phyloP scores from a whole-genome alignment of 306 rosid species.

The Dryas alaskensis region DNA sequence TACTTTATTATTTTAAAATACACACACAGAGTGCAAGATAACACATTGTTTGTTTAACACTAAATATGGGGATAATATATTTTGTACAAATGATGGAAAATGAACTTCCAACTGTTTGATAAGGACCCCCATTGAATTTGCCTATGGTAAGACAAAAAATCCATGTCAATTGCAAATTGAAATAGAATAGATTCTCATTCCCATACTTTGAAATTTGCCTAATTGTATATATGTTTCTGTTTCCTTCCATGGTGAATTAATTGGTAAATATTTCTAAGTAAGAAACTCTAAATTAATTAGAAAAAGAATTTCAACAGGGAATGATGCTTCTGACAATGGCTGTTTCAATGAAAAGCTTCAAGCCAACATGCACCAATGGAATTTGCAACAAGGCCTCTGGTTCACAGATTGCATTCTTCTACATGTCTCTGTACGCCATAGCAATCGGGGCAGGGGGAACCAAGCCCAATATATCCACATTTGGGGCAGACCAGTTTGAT shows the following conservation, averaged over 20 bases:
- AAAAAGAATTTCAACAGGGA: constrained; percentile 35
- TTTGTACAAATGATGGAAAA: too few relatives aligned
- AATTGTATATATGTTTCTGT: too few relatives aligned
- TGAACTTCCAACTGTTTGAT: too few relatives aligned
- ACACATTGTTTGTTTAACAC: too few relatives aligned
- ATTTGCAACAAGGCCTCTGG: constrained; percentile 48
- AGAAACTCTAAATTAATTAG: too few relatives aligned
- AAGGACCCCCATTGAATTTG: background rate
- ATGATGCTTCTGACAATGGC: constrained; percentile 56
- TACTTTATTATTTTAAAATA: background rate
- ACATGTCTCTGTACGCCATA: constrained; percentile 54
- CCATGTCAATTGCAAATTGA: background rate
- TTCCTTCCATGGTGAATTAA: too few relatives aligned
- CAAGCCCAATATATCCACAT: constrained; percentile 70
- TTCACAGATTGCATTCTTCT: constrained; percentile 45
- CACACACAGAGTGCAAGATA: too few relatives aligned
- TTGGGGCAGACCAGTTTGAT: constrained; percentile 85
- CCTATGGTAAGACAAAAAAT: background rate
- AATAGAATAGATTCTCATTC: background rate
- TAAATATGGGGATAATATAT: too few relatives aligned
- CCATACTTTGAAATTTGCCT: too few relatives aligned
- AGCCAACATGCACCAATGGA: constrained; percentile 47
- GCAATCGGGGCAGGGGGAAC: constrained; percentile 68
- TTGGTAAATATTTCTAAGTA: too few relatives aligned
- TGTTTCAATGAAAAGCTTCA: constrained; percentile 49